A percentile compares a stretch with the other conserved stretches of the same genome.
Conservation (phyloP, 2,329 filamentous ascomycete genomes). For the Claviceps sp. region DNA sequence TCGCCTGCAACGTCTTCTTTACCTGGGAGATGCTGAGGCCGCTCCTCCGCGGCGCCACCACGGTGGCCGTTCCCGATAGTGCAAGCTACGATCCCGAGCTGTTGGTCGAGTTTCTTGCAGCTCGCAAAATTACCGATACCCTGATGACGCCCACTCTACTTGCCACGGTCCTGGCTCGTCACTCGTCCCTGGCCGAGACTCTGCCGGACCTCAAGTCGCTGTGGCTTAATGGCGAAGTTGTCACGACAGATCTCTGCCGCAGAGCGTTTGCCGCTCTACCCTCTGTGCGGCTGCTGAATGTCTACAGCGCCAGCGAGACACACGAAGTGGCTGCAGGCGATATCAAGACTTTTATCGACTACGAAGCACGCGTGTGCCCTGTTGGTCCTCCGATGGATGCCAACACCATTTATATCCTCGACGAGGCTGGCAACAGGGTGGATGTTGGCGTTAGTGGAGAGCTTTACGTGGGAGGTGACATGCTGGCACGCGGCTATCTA, state of each 20-base stretch:
- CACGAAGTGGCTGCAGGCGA: slow-evolving; percentile 70
- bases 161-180: slow-evolving; percentile 57
- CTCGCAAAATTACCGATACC: slow-evolving; percentile 60
- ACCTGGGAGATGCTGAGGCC: slow-evolving; percentile 75
- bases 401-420: slow-evolving; percentile 57
- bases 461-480: slow-evolving; percentile 59
- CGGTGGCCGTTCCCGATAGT: slow-evolving; percentile 62
- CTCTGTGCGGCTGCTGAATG: slow-evolving; percentile 57
- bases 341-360: slow-evolving; percentile 52
- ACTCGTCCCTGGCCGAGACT: slow-evolving; percentile 48
- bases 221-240: slow-evolving; percentile 75
- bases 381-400: slow-evolving; percentile 59
- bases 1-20: slow-evolving; percentile 83
- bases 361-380: slow-evolving; percentile 53
- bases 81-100: slow-evolving; percentile 64
- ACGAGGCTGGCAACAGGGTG: slow-evolving; percentile 53
- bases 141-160: slow-evolving; percentile 74
- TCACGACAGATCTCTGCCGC: slow-evolving; percentile 62
- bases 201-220: slow-evolving; percentile 55
- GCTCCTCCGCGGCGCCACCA: slow-evolving; percentile 60
- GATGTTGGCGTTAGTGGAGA: slow-evolving; percentile 52
- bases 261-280: slow-evolving; percentile 56
- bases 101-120: slow-evolving; percentile 55
- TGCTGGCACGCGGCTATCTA: slow-evolving; percentile 64
- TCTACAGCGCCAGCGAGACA: slow-evolving; percentile 73